Evolutionary conservation across 2,329 filamentous ascomycete species (phyloP).

Genomic region (Fusarium metavorans): DNA sequence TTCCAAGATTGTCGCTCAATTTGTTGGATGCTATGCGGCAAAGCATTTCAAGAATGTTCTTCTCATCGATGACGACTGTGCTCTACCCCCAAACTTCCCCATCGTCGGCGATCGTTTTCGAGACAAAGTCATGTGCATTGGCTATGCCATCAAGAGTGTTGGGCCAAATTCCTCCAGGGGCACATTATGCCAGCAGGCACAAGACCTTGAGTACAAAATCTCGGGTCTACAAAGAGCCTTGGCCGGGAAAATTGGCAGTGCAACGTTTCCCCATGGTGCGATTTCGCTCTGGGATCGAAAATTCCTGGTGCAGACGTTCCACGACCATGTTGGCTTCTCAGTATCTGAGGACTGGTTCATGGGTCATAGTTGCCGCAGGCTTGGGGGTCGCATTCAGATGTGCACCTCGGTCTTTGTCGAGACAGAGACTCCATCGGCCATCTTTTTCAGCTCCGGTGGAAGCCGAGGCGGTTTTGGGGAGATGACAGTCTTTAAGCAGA

Average conservation of each 20-base stretch:
- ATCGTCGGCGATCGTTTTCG: constrained; percentile 6
- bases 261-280: constrained; percentile 21
- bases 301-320: constrained; percentile 18
- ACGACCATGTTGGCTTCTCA: constrained; percentile 17
- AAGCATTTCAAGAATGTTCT: constrained; percentile 16
- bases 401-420: constrained; percentile 24
- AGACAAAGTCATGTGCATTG: constrained; percentile 20
- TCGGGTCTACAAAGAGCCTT: constrained; percentile 12
- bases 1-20: constrained; percentile 25
- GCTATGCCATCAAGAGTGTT: constrained; percentile 29
- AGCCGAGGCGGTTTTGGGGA: constrained; percentile 19
- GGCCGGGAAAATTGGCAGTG: constrained; percentile 8
- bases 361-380: constrained; percentile 14
- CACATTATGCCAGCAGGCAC: constrained; percentile 17
- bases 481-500: constrained; percentile 25
- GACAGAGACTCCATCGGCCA: constrained; percentile 20
- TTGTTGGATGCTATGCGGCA: constrained; percentile 12
- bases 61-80: constrained; percentile 24
- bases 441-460: constrained; percentile 12
- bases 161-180: constrained; percentile 10
- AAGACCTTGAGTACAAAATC: constrained; percentile 30
- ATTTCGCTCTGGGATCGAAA: constrained; percentile 20
- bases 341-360: constrained; percentile 28
- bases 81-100: constrained; percentile 17
- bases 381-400: constrained; percentile 25